A percentile compares a stretch with the other conserved stretches of the same genome.
These are phyloP conservation scores for Aspergillus carlsbadensis DNA, from an alignment of 495 filamentous ascomycete genomes.

Conservation along the genomic window DNA sequence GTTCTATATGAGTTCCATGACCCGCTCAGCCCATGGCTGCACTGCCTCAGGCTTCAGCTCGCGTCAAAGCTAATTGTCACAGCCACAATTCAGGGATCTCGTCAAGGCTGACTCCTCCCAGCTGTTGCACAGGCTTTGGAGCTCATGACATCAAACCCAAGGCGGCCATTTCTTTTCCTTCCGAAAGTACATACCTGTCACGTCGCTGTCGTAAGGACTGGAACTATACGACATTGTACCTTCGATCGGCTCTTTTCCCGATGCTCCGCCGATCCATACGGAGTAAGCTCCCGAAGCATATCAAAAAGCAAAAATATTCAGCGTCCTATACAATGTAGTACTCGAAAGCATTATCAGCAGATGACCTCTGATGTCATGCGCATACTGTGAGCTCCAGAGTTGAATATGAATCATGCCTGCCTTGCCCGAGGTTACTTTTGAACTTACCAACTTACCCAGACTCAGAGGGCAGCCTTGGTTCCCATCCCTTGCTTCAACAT, in stretches of 20 bases:
- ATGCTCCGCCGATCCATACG: not conserved
- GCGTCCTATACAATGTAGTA: too few relatives aligned
- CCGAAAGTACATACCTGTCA: not conserved
- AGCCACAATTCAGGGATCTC: too few relatives aligned
- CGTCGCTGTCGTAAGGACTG: too few relatives aligned
- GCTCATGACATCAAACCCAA: slow-evolving; percentile 1
- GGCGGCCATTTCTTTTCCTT: not conserved
- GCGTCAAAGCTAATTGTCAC: not conserved
- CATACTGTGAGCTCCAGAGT: too few relatives aligned
- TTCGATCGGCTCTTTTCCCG: not conserved
- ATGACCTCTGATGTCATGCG: slow-evolving; percentile 6
- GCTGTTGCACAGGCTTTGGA: not conserved
- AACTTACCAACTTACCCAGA: not conserved
- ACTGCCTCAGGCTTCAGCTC: not conserved
- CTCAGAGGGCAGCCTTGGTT: not conserved
- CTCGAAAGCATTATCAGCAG: not conserved
- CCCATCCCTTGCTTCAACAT: too few relatives aligned
- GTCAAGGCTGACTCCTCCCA: not conserved
- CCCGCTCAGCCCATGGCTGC: not conserved
- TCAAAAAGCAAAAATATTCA: not conserved
- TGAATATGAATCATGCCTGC: not conserved
- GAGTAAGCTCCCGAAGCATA: too few relatives aligned
- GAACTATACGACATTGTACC: too few relatives aligned
- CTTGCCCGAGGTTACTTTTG: not conserved
- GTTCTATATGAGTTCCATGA: too few relatives aligned